Percentiles rank a stretch among this genome's conserved stretches.
These are phyloP conservation scores for Thermochaetoides thermophila DNA, from an alignment of 495 filamentous ascomycete species.

Conservation along the genomic window DNA sequence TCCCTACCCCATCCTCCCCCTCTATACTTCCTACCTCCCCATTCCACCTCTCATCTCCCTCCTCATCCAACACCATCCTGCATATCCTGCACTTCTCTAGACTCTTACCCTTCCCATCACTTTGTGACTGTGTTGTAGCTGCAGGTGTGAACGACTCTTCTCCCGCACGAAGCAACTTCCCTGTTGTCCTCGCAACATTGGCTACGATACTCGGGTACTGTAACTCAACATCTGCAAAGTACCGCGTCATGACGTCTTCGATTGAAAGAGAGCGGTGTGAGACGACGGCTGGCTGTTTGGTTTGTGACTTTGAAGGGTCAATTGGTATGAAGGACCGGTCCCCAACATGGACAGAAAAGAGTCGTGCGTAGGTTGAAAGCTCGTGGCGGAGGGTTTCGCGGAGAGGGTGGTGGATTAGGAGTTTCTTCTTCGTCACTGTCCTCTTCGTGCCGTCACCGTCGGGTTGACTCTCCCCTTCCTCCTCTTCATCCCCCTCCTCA, in stretches of 20 bases:
- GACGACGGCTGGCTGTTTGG: conserved; percentile 24
- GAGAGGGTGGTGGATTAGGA: conserved; percentile 26
- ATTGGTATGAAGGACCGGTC: no score
- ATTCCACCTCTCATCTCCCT: conserved; percentile 33
- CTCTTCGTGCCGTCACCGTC: not conserved
- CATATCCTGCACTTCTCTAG: conserved; percentile 31
- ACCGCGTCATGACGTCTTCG: conserved; percentile 77
- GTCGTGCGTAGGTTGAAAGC: conserved; percentile 52
- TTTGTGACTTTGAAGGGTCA: no score
- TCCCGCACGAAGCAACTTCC: conserved; percentile 44
- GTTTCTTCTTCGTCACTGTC: not conserved
- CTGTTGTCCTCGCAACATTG: conserved; percentile 80
- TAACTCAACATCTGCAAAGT: conserved; percentile 74
- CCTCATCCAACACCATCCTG: conserved; percentile 33
- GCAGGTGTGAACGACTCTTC: not conserved
- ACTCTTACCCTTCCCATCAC: not conserved
- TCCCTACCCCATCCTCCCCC: conserved; percentile 1
- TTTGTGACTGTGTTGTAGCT: not conserved
- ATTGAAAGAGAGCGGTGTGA: conserved; percentile 69
- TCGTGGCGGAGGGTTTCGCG: conserved; percentile 76
- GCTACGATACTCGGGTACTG: conserved; percentile 85
- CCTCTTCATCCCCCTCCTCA: not conserved
- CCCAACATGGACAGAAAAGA: no score
- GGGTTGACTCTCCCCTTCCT: not conserved
- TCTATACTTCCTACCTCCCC: conserved; percentile 27